Conservation (phyloP, 1,139 yeast species). For the Lodderomyces elongisporus region DNA sequence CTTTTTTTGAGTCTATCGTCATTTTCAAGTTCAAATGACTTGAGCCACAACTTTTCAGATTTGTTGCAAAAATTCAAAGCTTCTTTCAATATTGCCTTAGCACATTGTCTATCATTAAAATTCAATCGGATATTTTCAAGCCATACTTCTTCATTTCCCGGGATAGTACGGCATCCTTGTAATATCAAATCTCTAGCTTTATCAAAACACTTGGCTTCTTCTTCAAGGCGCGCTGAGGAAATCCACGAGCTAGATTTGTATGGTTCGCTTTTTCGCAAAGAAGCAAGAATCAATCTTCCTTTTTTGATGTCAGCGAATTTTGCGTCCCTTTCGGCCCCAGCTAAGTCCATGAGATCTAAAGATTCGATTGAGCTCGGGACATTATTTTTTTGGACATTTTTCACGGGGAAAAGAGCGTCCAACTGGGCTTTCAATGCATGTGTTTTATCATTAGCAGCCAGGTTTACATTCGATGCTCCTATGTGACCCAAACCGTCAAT, state of each 20-base stretch:
- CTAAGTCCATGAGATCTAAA: background rate
- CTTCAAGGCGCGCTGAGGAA: slow-evolving; percentile 78
- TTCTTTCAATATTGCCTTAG: slow-evolving; percentile 57
- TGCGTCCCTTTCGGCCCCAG: slow-evolving; percentile 11
- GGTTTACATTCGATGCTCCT: background rate
- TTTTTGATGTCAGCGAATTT: slow-evolving; percentile 23
- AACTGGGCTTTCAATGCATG: slow-evolving; percentile 45
- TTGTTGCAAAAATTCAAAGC: slow-evolving; percentile 56
- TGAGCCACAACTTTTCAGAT: slow-evolving; percentile 66
- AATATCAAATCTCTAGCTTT: slow-evolving; percentile 58
- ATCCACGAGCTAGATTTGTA: slow-evolving; percentile 79
- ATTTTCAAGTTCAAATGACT: slow-evolving; percentile 61
- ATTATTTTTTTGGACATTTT: background rate
- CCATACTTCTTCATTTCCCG: slow-evolving; percentile 74
- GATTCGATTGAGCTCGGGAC: background rate
- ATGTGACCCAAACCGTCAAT: too few relatives aligned
- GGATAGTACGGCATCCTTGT: slow-evolving; percentile 70
- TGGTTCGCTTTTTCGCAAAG: slow-evolving; percentile 72
- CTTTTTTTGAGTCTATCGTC: slow-evolving; percentile 49
- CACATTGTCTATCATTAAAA: slow-evolving; percentile 34
- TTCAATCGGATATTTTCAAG: slow-evolving; percentile 72
- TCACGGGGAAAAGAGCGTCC: slow-evolving; percentile 22
- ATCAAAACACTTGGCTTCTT: slow-evolving; percentile 50
- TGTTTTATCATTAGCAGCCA: slow-evolving; percentile 37
- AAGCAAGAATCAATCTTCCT: slow-evolving; percentile 56